These are phyloP conservation scores for Leptosphaerulina australis DNA, from an alignment of 2,329 filamentous ascomycete genomes.

Conservation along the genomic window DNA sequence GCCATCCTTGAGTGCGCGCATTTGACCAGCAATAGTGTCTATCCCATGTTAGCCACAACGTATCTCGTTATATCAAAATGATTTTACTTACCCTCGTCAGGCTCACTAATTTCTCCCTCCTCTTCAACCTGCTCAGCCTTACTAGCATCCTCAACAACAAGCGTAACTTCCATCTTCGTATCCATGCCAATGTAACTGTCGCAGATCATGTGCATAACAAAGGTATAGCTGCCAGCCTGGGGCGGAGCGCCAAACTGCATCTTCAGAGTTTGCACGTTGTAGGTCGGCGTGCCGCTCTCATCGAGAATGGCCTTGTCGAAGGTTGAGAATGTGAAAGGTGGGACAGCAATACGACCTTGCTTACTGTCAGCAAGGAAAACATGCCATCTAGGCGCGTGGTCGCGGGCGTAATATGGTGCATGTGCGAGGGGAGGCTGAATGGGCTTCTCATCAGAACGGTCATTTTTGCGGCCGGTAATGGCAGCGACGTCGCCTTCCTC, in stretches of 20 bases:
- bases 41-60: constrained; percentile 35
- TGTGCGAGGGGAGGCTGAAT: constrained; percentile 84
- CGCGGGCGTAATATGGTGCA: constrained; percentile 87
- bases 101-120: constrained; percentile 96
- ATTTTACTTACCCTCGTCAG: constrained; percentile 77
- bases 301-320: constrained; percentile 91
- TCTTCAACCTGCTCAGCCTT: constrained; percentile 80
- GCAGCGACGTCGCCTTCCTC: constrained; percentile 92
- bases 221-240: constrained; percentile 89
- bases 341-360: constrained; percentile 94
- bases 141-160: constrained; percentile 86
- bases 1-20: constrained; percentile 82
- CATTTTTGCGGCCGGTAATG: constrained; percentile 73
- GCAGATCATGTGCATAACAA: constrained; percentile 90
- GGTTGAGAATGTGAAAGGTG: constrained; percentile 90
- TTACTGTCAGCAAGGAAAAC: constrained; percentile 94
- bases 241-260: constrained; percentile 96
- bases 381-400: constrained; percentile 90
- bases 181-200: constrained; percentile 97
- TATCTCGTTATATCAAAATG: constrained; percentile 7
- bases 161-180: constrained; percentile 85
- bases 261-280: constrained; percentile 93
- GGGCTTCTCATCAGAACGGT: constrained; percentile 67
- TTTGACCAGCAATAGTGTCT: constrained; percentile 91
- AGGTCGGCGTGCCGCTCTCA: constrained; percentile 82